Evolutionary conservation across 352 stramenopile species (phyloP).

Genomic region (Pythium volutum): DNA sequence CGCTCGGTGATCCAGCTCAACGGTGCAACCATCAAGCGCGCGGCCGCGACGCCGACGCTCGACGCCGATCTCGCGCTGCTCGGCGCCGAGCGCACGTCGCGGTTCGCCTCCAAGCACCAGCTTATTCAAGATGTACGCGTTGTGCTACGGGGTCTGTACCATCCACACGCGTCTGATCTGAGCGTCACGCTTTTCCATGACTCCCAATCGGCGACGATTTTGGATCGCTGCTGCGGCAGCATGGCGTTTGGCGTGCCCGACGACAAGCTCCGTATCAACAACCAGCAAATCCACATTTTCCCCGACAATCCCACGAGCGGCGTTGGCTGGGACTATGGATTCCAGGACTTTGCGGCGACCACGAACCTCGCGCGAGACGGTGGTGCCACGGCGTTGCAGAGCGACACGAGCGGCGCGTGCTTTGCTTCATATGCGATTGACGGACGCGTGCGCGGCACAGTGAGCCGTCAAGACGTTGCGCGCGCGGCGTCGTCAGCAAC

Average conservation of each 20-base stretch:
- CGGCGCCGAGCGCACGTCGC: constrained; percentile 27
- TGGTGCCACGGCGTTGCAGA: constrained; percentile 56
- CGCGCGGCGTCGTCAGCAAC: constrained; percentile 34
- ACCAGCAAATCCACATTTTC: constrained; percentile 37
- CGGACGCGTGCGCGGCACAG: constrained; percentile 38
- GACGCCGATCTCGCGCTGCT: constrained; percentile 43
- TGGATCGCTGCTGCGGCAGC: constrained; percentile 38
- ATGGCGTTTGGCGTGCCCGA: constrained; percentile 53
- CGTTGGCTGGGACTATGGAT: constrained; percentile 69
- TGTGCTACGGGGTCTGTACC: constrained; percentile 59
- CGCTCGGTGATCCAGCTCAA: constrained; percentile 41
- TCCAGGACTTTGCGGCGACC: constrained; percentile 39
- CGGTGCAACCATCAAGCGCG: constrained; percentile 45
- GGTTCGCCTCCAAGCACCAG: constrained; percentile 60
- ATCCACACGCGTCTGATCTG: constrained; percentile 58
- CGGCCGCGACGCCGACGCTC: constrained; percentile 31
- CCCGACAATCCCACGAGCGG: constrained; percentile 52
- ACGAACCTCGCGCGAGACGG: constrained; percentile 57
- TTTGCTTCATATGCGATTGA: constrained; percentile 66
- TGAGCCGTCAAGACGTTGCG: constrained; percentile 48
- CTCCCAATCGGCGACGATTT: constrained; percentile 31
- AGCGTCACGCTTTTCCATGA: constrained; percentile 50
- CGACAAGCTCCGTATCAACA: constrained; percentile 36
- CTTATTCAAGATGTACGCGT: constrained; percentile 49
- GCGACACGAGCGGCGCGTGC: constrained; percentile 54